These are phyloP conservation scores for Magnaporthales sp. DNA, from an alignment of 2,329 filamentous ascomycete species.

Conservation along the genomic window DNA sequence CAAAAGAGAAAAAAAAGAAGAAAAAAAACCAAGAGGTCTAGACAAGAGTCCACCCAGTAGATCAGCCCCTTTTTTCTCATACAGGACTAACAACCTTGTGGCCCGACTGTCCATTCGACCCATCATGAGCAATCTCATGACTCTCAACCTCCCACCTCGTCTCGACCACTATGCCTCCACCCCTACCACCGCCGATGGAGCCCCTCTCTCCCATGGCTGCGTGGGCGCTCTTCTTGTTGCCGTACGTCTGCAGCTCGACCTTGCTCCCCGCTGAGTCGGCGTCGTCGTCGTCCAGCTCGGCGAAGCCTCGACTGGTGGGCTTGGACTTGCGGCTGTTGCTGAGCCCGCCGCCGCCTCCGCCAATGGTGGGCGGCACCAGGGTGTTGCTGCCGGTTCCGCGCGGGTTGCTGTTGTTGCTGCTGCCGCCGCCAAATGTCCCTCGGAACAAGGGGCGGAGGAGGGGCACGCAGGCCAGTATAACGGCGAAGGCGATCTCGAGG, in stretches of 20 bases:
- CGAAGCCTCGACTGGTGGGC: neutral
- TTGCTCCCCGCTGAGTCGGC: neutral
- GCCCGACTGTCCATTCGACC: neutral
- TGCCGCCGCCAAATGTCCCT: slow-evolving; percentile 5
- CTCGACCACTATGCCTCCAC: neutral
- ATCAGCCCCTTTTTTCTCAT: neutral
- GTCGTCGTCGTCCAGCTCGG: neutral
- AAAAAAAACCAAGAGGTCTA: neutral
- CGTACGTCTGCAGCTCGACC: slow-evolving; percentile 1
- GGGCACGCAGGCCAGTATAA: slow-evolving; percentile 30
- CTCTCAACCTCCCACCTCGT: slow-evolving; percentile 1
- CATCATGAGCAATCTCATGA: neutral
- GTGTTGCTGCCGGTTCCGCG: neutral
- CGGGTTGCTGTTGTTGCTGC: neutral
- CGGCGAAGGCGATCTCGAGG: slow-evolving; percentile 27
- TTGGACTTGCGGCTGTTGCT: neutral
- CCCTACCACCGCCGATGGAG: neutral
- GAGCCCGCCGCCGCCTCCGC: neutral
- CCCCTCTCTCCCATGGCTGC: neutral
- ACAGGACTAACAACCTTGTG: neutral
- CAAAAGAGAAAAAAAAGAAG: neutral
- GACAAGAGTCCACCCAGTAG: neutral
- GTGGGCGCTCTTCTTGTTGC: neutral
- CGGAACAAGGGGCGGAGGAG: slow-evolving; percentile 29
- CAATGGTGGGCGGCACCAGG: neutral